These are phyloP conservation scores for Pseudocercospora pini-densiflorae DNA, from an alignment of 2,329 filamentous ascomycete species.

Conservation along the genomic window DNA sequence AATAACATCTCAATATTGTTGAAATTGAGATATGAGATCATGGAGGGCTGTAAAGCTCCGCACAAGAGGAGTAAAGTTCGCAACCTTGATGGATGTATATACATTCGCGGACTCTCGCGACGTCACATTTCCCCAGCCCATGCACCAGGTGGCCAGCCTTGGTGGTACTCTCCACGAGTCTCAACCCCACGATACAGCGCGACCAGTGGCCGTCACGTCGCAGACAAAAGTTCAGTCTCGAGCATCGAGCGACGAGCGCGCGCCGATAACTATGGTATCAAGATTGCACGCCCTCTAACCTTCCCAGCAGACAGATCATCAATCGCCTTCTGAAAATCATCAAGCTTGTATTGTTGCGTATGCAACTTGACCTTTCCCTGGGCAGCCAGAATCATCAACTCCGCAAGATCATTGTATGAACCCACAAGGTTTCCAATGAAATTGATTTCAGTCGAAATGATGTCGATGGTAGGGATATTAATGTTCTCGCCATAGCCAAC, in stretches of 20 bases:
- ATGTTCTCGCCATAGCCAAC: constrained; percentile 34
- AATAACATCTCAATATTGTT: no score
- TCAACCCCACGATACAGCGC: no score
- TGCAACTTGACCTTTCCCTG: constrained; percentile 34
- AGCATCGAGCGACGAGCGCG: no score
- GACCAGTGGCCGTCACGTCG: no score
- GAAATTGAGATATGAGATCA: no score
- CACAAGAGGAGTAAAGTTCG: not conserved
- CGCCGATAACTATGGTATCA: constrained; percentile 22
- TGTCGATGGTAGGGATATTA: constrained; percentile 31
- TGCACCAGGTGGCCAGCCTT: no score
- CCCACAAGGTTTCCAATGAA: constrained; percentile 34
- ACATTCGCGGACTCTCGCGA: no score
- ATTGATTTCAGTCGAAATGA: constrained; percentile 36
- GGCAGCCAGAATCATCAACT: constrained; percentile 33
- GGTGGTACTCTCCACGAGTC: no score
- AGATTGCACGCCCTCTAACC: constrained; percentile 31
- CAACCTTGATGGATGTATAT: not conserved
- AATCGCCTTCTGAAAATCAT: constrained; percentile 34
- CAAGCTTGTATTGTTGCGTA: constrained; percentile 34
- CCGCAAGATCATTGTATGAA: constrained; percentile 32
- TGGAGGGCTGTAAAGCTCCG: no score
- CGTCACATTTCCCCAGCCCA: no score
- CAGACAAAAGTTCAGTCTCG: no score
- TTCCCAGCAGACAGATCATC: constrained; percentile 32